phyloP scores from a whole-genome alignment of 306 rosid genomes.

The Ormosia semicastrata region DNA sequence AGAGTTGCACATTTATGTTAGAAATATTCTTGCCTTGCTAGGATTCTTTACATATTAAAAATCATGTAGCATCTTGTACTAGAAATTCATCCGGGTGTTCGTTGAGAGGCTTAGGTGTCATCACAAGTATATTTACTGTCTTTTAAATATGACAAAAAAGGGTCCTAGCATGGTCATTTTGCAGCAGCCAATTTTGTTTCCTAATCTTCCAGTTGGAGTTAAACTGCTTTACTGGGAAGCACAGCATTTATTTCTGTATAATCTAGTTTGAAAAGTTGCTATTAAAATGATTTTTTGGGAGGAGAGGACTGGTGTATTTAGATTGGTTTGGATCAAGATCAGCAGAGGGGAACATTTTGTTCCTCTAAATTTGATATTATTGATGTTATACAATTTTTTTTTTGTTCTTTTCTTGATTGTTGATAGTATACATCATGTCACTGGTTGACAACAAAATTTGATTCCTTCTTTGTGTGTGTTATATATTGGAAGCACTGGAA shows the following conservation, averaged over 20 bases:
- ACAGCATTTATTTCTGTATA: neutral
- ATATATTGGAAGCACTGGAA: neutral
- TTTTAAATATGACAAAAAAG: neutral
- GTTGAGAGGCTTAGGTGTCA: neutral
- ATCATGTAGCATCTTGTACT: neutral
- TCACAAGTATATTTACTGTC: neutral
- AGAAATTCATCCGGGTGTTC: neutral
- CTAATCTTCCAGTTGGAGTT: neutral
- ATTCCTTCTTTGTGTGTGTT: neutral
- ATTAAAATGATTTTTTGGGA: neutral
- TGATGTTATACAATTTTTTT: neutral
- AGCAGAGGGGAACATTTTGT: neutral
- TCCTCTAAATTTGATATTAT: neutral
- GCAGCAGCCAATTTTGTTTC: neutral
- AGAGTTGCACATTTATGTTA: neutral
- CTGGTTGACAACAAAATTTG: neutral
- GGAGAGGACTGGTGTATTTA: neutral
- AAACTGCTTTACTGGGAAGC: neutral
- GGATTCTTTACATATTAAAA: neutral
- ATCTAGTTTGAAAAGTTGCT: neutral
- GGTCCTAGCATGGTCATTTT: neutral
- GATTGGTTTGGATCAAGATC: neutral
- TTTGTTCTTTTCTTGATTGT: neutral
- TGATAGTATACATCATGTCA: neutral
- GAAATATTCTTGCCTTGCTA: neutral